Base-by-base conservation (phyloP, 2,329 filamentous ascomycete genomes). In the Trichoderma sp. region DNA sequence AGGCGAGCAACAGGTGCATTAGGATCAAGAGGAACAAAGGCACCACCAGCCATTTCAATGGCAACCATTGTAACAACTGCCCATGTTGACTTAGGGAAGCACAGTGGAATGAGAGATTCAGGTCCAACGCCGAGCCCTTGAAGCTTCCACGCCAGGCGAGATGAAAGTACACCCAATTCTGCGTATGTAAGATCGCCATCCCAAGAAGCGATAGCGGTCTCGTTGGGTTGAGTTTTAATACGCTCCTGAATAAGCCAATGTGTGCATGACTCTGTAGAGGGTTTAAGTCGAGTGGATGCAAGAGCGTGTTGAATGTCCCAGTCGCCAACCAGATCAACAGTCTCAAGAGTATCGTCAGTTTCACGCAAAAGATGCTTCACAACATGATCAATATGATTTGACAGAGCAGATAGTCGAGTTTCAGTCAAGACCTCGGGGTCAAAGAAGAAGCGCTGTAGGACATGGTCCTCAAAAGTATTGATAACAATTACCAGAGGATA, bases 11-110 rank as follows among this genome's bases (percentile, higher is more conserved):
- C 57, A 0, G 66, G 66, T 9, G 68, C 66, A 3, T 66, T 64
- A 4, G 70, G 70, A n/a, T 72, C 70, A 27, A 72, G 50, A n/a
- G 70, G 70, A 37, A 71, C 68, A 39, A 67, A 72, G 8, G 70
- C 70, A 34, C 68, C 70, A 5, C 70, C 70, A n/a, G 68, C 70
- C 64, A 71, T 71, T 19, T 70, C 37, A 4, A 71, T 67, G 13
- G 69, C 70, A 15, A 71, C 42, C 70, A 71, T 70, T 22, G 70
- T 32, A 2, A 71, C 68, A 9, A 71, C 64, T 5, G 70, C 68
- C 71, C 70, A 72, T 2, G 60, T 52, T 12, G 71, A 72, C 32
- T 72, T 72, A 1, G 68, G 57, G 53, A 72, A 72, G 42, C 70
- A 71, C n/a, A 72, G 22, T 15, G 71, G 71, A 12, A 72, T 59